Conservation (phyloP, 2,329 filamentous ascomycete genomes). For the Ophiostoma quercus region DNA sequence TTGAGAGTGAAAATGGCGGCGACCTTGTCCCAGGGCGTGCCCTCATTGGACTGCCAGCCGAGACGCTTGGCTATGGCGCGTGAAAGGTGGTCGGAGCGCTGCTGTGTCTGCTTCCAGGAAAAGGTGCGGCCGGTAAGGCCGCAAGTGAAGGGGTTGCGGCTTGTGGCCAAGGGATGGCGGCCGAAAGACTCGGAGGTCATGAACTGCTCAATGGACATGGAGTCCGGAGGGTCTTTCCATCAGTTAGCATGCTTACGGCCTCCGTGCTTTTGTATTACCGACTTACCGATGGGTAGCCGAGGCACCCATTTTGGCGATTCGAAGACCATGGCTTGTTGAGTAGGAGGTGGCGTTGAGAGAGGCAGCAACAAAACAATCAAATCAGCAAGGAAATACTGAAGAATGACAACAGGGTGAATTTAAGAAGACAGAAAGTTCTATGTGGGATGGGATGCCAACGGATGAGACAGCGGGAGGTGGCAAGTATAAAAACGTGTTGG, state of each 20-base stretch:
- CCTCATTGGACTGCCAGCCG: slow-evolving; percentile 63
- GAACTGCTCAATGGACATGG: slow-evolving; percentile 69
- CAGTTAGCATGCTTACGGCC: neutral
- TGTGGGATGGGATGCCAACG: neutral
- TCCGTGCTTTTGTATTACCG: neutral
- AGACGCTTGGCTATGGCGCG: slow-evolving; percentile 60
- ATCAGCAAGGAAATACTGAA: neutral
- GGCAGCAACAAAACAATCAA: neutral
- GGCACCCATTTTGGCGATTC: slow-evolving; percentile 57
- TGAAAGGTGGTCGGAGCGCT: slow-evolving; percentile 26
- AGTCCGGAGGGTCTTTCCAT: slow-evolving; percentile 59
- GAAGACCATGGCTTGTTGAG: slow-evolving; percentile 48
- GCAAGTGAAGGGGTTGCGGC: slow-evolving; percentile 36
- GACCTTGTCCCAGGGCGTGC: slow-evolving; percentile 72
- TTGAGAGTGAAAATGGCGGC: slow-evolving; percentile 67
- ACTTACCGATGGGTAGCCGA: slow-evolving; percentile 50
- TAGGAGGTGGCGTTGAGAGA: neutral
- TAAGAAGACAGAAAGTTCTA: neutral
- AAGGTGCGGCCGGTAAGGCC: slow-evolving; percentile 29
- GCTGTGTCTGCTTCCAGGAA: slow-evolving; percentile 21
- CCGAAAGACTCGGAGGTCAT: slow-evolving; percentile 69
- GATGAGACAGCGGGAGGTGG: neutral
- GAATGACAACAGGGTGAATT: neutral
- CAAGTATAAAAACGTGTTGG: neutral
- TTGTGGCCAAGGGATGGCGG: slow-evolving; percentile 56